Percentiles rank a stretch among this genome's conserved stretches.
phyloP scores from a whole-genome alignment of 2,329 filamentous ascomycete genomes.

The Dichotomopilus funicola region DNA sequence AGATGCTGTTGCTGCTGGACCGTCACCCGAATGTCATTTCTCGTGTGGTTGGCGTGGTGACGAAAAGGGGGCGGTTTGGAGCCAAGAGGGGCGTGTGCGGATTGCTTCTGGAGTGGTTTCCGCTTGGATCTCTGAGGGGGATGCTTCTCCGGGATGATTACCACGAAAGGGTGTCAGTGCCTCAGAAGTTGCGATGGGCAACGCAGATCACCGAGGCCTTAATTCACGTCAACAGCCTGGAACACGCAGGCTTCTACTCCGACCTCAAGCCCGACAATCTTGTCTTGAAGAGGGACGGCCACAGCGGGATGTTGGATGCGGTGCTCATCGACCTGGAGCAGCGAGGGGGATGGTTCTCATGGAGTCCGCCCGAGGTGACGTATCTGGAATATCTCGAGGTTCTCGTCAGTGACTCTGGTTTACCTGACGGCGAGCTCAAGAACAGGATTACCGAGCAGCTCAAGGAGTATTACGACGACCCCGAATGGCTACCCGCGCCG shows the following conservation, averaged over 20 bases:
- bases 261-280: slow-evolving; percentile 26
- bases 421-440: background rate
- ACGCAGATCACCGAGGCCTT: slow-evolving; percentile 19
- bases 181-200: slow-evolving; percentile 17
- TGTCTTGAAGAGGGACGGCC: slow-evolving; percentile 9
- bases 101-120: slow-evolving; percentile 21
- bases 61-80: slow-evolving; percentile 19
- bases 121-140: slow-evolving; percentile 16
- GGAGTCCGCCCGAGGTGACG: slow-evolving; percentile 23
- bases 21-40: slow-evolving; percentile 18
- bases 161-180: background rate
- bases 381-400: slow-evolving; percentile 24
- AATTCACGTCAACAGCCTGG: slow-evolving; percentile 17
- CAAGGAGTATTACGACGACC: slow-evolving; percentile 8
- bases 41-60: slow-evolving; percentile 16
- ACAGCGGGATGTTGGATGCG: slow-evolving; percentile 8
- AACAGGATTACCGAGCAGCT: slow-evolving; percentile 7
- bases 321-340: slow-evolving; percentile 26
- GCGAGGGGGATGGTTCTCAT: slow-evolving; percentile 24
- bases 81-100: slow-evolving; percentile 19
- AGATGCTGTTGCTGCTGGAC: slow-evolving; percentile 17
- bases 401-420: background rate
- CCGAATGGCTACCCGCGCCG: slow-evolving; percentile 15
- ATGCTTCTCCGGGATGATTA: slow-evolving; percentile 7
- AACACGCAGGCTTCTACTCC: slow-evolving; percentile 18